phyloP scores from a whole-genome alignment of 2,329 filamentous ascomycete genomes.

The Penicillium sp. region DNA sequence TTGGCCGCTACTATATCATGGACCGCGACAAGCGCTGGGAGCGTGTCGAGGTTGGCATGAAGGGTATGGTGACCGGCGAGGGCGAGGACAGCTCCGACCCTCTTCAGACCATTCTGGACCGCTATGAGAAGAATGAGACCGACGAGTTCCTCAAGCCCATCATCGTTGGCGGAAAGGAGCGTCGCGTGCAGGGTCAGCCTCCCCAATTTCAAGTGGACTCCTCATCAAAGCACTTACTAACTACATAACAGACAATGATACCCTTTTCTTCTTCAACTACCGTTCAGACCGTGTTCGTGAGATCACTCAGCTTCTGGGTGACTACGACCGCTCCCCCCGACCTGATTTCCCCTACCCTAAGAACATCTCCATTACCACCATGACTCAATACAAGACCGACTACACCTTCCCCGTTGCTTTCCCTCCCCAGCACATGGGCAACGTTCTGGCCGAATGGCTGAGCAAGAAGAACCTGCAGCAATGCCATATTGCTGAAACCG shows the following conservation, averaged over 20 bases:
- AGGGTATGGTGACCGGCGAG: slow-evolving; percentile 82
- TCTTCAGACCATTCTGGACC: slow-evolving; percentile 81
- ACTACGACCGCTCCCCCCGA: slow-evolving; percentile 85
- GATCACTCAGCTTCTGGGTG: slow-evolving; percentile 90
- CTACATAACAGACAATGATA: slow-evolving; percentile 72
- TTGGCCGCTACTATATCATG: slow-evolving; percentile 98
- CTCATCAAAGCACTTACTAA: slow-evolving; percentile 12
- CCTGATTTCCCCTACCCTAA: slow-evolving; percentile 94
- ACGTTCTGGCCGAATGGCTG: slow-evolving; percentile 97
- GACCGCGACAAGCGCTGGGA: slow-evolving; percentile 99
- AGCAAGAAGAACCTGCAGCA: slow-evolving; percentile 87
- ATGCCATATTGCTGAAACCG: slow-evolving; percentile 96
- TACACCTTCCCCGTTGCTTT: slow-evolving; percentile 93
- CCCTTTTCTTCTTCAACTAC: slow-evolving; percentile 99
- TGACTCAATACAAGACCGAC: slow-evolving; percentile 98
- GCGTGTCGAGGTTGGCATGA: slow-evolving; percentile 84
- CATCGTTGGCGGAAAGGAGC: slow-evolving; percentile 84
- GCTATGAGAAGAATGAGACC: slow-evolving; percentile 85
- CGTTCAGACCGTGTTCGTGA: slow-evolving; percentile 96
- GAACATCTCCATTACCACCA: slow-evolving; percentile 84
- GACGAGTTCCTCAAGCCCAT: slow-evolving; percentile 99
- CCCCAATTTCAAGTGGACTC: background rate
- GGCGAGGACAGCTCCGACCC: slow-evolving; percentile 85
- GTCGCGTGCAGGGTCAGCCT: slow-evolving; percentile 75
- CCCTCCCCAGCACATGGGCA: slow-evolving; percentile 92